Evolutionary conservation across 345 rosid species (phyloP).

Genomic region (Hibiscus tridactylites): DNA sequence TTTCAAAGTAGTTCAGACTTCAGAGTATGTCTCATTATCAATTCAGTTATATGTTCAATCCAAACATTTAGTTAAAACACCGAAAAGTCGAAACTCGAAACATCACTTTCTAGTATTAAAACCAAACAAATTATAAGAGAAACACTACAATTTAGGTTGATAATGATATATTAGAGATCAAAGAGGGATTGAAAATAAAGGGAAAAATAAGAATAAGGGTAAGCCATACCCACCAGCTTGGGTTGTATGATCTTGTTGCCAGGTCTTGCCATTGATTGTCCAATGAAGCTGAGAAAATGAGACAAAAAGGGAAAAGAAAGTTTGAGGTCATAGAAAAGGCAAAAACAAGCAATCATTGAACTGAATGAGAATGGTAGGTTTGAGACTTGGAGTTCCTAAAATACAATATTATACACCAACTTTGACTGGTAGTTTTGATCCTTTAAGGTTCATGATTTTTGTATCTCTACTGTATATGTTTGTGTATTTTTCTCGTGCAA

Average conservation of each 20-base stretch:
- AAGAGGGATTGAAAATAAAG: neutral
- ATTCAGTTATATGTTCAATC: neutral
- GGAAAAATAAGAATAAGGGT: constrained; percentile 13
- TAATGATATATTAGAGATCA: neutral
- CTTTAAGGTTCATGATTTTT: neutral
- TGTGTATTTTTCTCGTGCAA: no score
- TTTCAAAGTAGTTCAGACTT: neutral
- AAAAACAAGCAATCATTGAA: constrained; percentile 3
- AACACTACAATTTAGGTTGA: neutral
- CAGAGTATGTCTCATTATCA: neutral
- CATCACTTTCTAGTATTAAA: neutral
- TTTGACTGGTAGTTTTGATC: constrained; percentile 24
- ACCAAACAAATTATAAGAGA: neutral
- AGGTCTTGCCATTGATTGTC: constrained; percentile 45
- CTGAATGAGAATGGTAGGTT: constrained; percentile 23
- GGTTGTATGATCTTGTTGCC: constrained; percentile 66
- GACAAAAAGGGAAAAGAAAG: neutral
- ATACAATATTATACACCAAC: neutral
- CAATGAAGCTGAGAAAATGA: neutral
- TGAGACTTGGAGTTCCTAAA: neutral
- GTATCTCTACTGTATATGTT: neutral
- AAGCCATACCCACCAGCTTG: constrained; percentile 71
- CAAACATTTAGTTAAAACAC: neutral
- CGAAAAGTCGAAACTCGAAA: no score
- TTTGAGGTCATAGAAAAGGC: neutral